These are phyloP conservation scores for Epichloe brachyelytri DNA, from an alignment of 2,329 filamentous ascomycete genomes.

Conservation along the genomic window DNA sequence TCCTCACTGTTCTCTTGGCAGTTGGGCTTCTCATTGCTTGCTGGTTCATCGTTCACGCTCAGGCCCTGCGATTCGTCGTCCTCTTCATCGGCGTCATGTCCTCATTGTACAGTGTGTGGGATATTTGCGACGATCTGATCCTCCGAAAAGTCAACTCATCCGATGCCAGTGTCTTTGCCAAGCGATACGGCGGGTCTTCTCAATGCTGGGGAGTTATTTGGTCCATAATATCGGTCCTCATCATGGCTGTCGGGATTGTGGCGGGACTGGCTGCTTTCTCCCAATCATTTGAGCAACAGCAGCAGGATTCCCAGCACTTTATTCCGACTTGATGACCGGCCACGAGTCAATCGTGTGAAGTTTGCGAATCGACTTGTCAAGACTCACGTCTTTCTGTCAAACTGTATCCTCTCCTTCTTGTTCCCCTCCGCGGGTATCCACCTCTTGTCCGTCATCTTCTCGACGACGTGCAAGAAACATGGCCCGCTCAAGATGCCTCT, in stretches of 20 bases:
- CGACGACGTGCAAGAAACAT: no score
- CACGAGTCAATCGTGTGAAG: no score
- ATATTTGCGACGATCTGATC: constrained; percentile 75
- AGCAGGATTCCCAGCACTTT: constrained; percentile 55
- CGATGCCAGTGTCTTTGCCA: constrained; percentile 66
- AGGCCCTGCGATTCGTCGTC: constrained; percentile 60
- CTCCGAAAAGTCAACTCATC: constrained; percentile 68
- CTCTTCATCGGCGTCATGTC: constrained; percentile 78
- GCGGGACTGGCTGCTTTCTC: constrained; percentile 66
- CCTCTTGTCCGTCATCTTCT: no score
- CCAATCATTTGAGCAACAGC: constrained; percentile 54
- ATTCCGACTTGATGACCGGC: constrained; percentile 31
- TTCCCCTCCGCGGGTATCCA: no score
- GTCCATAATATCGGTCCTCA: constrained; percentile 56
- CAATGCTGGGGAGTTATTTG: constrained; percentile 74
- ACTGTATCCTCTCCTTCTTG: no score
- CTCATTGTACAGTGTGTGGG: constrained; percentile 69
- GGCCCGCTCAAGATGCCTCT: no score
- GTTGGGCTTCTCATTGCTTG: constrained; percentile 59
- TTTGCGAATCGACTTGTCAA: not conserved
- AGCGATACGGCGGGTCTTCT: constrained; percentile 65
- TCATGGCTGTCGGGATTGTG: constrained; percentile 65
- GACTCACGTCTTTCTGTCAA: not conserved
- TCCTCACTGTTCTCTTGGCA: constrained; percentile 55
- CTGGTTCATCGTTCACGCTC: constrained; percentile 70